phyloP scores from a whole-genome alignment of 176 grass and related monocot species.

The Avena atlantica region DNA sequence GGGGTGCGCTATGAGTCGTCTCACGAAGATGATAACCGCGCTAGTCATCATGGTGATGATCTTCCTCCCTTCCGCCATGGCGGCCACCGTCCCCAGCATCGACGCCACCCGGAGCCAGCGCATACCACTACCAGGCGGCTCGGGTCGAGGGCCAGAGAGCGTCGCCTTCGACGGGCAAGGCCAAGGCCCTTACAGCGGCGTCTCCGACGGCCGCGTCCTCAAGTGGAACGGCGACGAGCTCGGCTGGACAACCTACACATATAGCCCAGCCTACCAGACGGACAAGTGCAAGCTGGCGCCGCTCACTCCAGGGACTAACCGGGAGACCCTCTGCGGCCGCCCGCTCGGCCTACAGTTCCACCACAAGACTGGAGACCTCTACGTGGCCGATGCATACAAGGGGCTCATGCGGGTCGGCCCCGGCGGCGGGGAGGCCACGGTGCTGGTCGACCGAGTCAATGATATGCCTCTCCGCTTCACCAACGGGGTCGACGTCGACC shows the following conservation, averaged over 20 bases:
- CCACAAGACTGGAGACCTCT: not conserved
- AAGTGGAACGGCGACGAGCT: slow-evolving; percentile 36
- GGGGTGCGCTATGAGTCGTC: not conserved
- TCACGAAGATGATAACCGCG: not conserved
- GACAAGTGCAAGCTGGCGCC: not conserved
- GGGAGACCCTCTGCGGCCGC: not conserved
- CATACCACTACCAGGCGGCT: not conserved
- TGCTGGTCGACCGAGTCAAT: not conserved
- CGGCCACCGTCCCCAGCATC: not conserved
- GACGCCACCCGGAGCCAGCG: not conserved
- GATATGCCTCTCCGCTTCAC: not conserved
- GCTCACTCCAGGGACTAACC: not conserved
- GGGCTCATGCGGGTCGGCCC: slow-evolving; percentile 37
- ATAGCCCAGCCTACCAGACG: not conserved
- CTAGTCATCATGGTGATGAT: not conserved
- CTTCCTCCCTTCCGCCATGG: not conserved
- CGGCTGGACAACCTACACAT: not conserved
- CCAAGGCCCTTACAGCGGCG: slow-evolving; percentile 37
- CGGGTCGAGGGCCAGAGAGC: not conserved
- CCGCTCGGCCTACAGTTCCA: not conserved
- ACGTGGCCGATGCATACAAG: not conserved
- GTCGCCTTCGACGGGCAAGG: not conserved
- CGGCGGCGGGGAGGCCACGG: slow-evolving; percentile 50
- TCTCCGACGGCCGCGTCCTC: slow-evolving; percentile 49
- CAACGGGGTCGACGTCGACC: not conserved